A percentile compares a stretch with the other conserved stretches of the same genome.
phyloP scores from a whole-genome alignment of 176 grass and related monocot genomes.

The Thinopyrum elongatum region DNA sequence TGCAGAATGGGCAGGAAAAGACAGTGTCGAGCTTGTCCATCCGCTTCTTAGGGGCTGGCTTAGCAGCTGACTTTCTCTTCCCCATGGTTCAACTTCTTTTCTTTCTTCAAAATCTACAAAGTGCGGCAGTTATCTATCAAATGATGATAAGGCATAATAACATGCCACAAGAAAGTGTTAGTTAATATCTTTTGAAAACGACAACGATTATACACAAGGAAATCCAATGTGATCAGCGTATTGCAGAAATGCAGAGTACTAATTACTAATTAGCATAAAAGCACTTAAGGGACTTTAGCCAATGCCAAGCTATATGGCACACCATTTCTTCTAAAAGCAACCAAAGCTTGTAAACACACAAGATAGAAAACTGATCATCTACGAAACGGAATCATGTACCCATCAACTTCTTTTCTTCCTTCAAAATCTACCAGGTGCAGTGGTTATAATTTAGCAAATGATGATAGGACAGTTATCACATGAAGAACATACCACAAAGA shows the following conservation, averaged over 20 bases:
- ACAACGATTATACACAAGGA: background rate
- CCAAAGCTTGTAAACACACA: background rate
- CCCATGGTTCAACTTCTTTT: constrained; percentile 50
- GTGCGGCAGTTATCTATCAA: background rate
- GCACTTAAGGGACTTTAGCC: background rate
- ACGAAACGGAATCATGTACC: background rate
- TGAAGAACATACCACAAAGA: background rate
- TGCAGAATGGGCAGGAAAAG: constrained; percentile 83
- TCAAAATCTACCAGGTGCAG: background rate
- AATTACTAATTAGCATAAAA: background rate
- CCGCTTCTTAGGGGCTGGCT: constrained; percentile 77
- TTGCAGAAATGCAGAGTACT: background rate
- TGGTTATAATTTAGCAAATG: background rate
- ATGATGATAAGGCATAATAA: background rate
- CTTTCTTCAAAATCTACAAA: constrained; percentile 28
- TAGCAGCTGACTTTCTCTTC: constrained; percentile 67
- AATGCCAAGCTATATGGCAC: background rate
- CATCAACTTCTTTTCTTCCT: constrained; percentile 28
- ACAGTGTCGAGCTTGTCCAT: constrained; percentile 79
- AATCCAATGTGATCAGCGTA: background rate
- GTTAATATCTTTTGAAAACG: background rate
- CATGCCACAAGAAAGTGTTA: background rate
- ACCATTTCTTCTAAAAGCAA: background rate
- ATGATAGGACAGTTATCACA: background rate
- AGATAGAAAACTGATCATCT: background rate